Evolutionary conservation across 192 early-diverging fungal species (phyloP), one percentile per base, ranked within the genome.

Genomic region (Dimargaris cristalligena): DNA sequence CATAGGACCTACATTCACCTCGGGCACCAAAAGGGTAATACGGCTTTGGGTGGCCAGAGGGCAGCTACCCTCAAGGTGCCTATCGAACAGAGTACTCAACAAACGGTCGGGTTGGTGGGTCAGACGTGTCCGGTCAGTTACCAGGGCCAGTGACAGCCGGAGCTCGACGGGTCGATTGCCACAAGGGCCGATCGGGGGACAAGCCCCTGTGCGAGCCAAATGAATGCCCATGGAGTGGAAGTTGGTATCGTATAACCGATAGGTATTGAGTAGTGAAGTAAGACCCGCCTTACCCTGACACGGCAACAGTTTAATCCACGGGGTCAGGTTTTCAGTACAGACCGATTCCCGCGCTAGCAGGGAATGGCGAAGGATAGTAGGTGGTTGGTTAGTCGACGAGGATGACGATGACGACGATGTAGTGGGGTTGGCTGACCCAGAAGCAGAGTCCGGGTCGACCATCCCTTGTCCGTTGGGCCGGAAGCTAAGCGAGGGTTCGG

Each of bases 261-360:
- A 87, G 18, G 88, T 84, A 66, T 99, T 96, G 50, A 96, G 78
- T 45, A 96, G 71, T 23, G 75, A 72, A 4, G 89, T 82, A n/a
- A 96, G 71, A 11, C 95, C 95, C 58, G 89, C 82, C 76, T 85
- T 89, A 16, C 86, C 72, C 73, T 93, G 85, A 65, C 96, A 99
- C 2, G 96, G 96, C 35, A 99, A 65, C 59, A 94, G 74, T 66
- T 97, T 99, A 62, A 86, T 80, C 92, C 92, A 99, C 10, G 93
- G 92, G 9, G 96, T 95, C 68, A 99, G 74, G 67, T 99, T 99
- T 65, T 97, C 96, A 4, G 96, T 99, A 62, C 96, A 99, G 10
- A 92, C 90, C 63, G 83, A 85, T 63, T 99, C 96, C 63, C 87
- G 87, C 3, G 93, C 86, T 29, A 99, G 74, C 16, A 79, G 70